These are phyloP conservation scores for Mangifera indica DNA, from an alignment of 345 rosid genomes.

Conservation along the genomic window DNA sequence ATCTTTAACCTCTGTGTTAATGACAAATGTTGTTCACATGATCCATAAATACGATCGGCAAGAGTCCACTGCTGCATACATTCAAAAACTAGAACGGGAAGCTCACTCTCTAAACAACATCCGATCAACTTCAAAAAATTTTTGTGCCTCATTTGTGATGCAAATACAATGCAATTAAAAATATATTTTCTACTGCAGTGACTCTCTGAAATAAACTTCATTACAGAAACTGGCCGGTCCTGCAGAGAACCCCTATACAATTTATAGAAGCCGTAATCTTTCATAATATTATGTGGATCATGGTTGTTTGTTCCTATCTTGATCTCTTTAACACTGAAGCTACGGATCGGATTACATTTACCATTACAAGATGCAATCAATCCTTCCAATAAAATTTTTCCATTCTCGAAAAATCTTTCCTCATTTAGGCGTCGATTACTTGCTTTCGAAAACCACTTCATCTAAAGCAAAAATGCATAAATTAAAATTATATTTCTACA, in stretches of 20 bases:
- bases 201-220: neutral
- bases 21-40: neutral
- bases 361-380: neutral
- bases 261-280: neutral
- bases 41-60: neutral
- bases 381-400: neutral
- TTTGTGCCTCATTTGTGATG: slow-evolving; percentile 12
- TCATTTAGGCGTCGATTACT: too few species aligned
- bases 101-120: slow-evolving; percentile 5
- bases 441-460: neutral
- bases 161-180: neutral
- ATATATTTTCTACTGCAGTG: neutral
- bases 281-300: neutral
- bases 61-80: neutral
- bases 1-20: slow-evolving; percentile 21
- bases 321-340: neutral
- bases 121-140: slow-evolving; percentile 8
- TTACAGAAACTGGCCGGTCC: neutral
- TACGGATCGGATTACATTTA: neutral
- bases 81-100: slow-evolving; percentile 20
- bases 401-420: neutral
- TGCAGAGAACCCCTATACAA: slow-evolving; percentile 16
- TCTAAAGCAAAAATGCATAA: neutral
- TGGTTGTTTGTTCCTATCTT: neutral
- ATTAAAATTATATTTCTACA: too few species aligned